Evolutionary conservation across 345 rosid species (phyloP), one percentile per base, ranked within the genome.

Genomic region (Reutealis trisperma): DNA sequence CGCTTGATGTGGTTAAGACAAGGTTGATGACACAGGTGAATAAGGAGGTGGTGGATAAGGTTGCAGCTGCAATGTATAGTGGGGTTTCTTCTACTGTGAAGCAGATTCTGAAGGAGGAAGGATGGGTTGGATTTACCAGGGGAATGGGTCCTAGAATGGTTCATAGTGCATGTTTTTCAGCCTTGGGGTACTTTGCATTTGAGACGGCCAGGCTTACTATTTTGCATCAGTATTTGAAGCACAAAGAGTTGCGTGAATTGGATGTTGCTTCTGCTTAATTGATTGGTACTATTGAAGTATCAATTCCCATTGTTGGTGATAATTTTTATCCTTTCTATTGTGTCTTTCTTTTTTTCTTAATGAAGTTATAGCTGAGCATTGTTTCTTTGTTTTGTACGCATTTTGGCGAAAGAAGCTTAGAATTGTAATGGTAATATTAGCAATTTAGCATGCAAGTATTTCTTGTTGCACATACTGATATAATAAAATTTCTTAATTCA

Each of bases 151-250:
- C 98, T 10, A 82, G 97, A 72, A 96, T 95, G 72, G 81, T 95
- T 79, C 99, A 95, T 52, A 95, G 99, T 76, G 98, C 99, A 52
- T 89, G 97, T 75, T 93, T 95, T 82, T 91, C 98, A 0, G 99
- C 99, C 0, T 67, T 95, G 18, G 97, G 98, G 8, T 95, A 95
- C 86, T 91, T 92, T 83, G 99, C 98, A 2, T 93, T 95, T 77
- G 98, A 95, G 91, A 95, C 98, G 8, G 96, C 98, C 0, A 88
- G 97, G 87, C 88, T 92, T 51, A 71, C 90, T 4, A 86, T 93
- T 84, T 84, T 95, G 81, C 86, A 88, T 77, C 92, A 84, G 77
- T 91, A 89, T 81, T 79, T 93, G 89, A 87, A 88, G 84, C 80
- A 79, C 79, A 91, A 90, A 82, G 88, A 90, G 73, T 80, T 75